Conservation (phyloP, 2,329 filamentous ascomycete species). For the Cladophialophora exuberans region DNA sequence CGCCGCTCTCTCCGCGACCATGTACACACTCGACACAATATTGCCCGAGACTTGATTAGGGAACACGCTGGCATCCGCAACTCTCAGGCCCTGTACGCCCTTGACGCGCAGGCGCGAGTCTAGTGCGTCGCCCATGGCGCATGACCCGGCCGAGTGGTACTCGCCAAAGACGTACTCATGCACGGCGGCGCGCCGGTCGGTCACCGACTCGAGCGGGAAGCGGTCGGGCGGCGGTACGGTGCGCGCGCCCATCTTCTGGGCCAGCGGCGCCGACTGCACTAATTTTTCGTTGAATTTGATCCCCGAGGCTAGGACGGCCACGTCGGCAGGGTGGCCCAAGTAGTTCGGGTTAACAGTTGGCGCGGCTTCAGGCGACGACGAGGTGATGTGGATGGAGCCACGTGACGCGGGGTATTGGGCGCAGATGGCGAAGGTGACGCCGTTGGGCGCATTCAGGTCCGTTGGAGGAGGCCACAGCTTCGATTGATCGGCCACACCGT, state of each 20-base stretch:
- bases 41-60: slow-evolving; percentile 39
- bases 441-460: slow-evolving; percentile 50
- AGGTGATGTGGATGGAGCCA: slow-evolving; percentile 52
- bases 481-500: slow-evolving; percentile 46
- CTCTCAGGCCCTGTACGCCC: slow-evolving; percentile 38
- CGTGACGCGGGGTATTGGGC: slow-evolving; percentile 57
- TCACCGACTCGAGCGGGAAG: slow-evolving; percentile 19
- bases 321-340: slow-evolving; percentile 48
- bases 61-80: slow-evolving; percentile 42
- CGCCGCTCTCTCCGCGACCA: slow-evolving; percentile 40
- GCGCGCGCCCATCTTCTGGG: slow-evolving; percentile 23
- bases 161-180: slow-evolving; percentile 23
- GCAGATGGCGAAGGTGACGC: slow-evolving; percentile 51
- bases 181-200: slow-evolving; percentile 19
- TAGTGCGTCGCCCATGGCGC: slow-evolving; percentile 45
- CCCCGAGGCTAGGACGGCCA: slow-evolving; percentile 43
- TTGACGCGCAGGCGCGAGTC: slow-evolving; percentile 37
- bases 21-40: slow-evolving; percentile 38
- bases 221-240: slow-evolving; percentile 15
- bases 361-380: slow-evolving; percentile 35
- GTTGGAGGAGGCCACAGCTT: slow-evolving; percentile 42
- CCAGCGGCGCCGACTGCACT: slow-evolving; percentile 8
- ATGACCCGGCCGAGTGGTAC: slow-evolving; percentile 36
- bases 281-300: slow-evolving; percentile 25
- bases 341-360: slow-evolving; percentile 52